Evolutionary conservation across 208 protist species (phyloP).

Genomic region (Trypanosoma boissoni): DNA sequence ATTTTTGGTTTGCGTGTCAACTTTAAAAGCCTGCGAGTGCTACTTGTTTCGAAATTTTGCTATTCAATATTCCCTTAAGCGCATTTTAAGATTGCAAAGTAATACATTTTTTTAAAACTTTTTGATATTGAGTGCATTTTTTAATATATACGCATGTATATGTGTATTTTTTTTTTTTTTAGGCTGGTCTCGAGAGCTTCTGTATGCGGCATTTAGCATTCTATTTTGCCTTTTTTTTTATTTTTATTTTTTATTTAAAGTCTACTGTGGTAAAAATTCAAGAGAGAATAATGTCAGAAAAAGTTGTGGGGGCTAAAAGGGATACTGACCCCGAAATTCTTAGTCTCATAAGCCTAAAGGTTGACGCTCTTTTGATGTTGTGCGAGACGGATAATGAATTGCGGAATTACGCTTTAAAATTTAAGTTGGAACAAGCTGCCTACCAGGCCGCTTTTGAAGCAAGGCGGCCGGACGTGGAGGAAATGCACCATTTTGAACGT

Average conservation of each 20-base stretch:
- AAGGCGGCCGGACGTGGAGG: constrained; percentile 34
- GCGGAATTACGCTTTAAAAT: constrained; percentile 58
- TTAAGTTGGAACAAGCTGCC: constrained; percentile 79
- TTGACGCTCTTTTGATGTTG: constrained; percentile 63
- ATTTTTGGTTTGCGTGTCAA: constrained; percentile 7
- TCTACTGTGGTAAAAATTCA: not conserved
- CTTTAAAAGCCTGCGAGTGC: not conserved
- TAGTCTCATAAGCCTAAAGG: constrained; percentile 43
- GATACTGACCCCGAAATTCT: constrained; percentile 43
- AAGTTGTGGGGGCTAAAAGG: constrained; percentile 21
- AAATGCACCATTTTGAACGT: constrained; percentile 52
- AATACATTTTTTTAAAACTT: not conserved
- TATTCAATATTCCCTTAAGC: not conserved
- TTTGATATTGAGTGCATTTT: not conserved
- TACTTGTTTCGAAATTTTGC: not conserved
- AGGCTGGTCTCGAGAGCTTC: not conserved
- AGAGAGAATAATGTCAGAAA: constrained; percentile 12
- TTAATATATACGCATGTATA: not conserved
- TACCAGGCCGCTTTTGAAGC: constrained; percentile 65
- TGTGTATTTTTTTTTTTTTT: not conserved
- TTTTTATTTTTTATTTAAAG: constrained; percentile 1
- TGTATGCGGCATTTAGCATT: too few relatives aligned
- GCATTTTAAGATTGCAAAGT: not conserved
- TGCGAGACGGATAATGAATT: constrained; percentile 58
- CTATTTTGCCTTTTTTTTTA: constrained; percentile 4